Base-by-base conservation (phyloP, 768 basidiomycete genomes). In the Botryobasidium botryosum region DNA sequence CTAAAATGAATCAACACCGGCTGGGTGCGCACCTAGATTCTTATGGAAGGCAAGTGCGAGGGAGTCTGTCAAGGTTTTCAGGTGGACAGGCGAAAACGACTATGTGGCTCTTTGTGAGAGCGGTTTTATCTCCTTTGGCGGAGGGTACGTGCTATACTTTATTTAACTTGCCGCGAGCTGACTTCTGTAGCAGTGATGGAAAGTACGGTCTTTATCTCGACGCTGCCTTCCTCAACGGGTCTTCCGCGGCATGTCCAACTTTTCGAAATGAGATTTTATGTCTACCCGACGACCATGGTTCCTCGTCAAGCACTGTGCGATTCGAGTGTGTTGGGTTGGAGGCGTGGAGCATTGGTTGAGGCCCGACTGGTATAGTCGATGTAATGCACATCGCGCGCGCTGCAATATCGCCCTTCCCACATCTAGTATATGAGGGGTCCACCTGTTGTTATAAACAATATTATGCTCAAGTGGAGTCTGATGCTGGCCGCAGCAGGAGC, bases 281-380 rank as follows among this genome's bases (percentile, higher is more conserved):
- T 57, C 56, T 62, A 0, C 62, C 61, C 37, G 65, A 63, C 44
- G 71, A 69, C 2, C 64, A 67, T n/a, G 53, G 55, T 24, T n/a
- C n/a, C n/a, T n/a, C n/a, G n/a, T n/a, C n/a, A n/a, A n/a, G n/a
- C n/a, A 63, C 65, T 5, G 69, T 70, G 6, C 60, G 66, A n/a
- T 97, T 96, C 52, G 87, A 92, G 56, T 87, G 87, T 59, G 79
- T 92, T 0, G 88, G 81, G 12, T 59, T 97, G 44, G 91, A 96
- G 56, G 85, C 90, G 0, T 94, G 91, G 91, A 79, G 73, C 3
- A 64, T 88, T 35, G n/a, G n/a, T n/a, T n/a, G n/a, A n/a, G n/a
- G n/a, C n/a, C n/a, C n/a, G n/a, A n/a, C n/a, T n/a, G n/a, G n/a
- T n/a, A n/a, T n/a, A n/a, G n/a, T n/a, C n/a, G n/a, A n/a, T n/a